These are phyloP conservation scores for Boletus patriciae DNA, from an alignment of 768 basidiomycete species.

Conservation along the genomic window DNA sequence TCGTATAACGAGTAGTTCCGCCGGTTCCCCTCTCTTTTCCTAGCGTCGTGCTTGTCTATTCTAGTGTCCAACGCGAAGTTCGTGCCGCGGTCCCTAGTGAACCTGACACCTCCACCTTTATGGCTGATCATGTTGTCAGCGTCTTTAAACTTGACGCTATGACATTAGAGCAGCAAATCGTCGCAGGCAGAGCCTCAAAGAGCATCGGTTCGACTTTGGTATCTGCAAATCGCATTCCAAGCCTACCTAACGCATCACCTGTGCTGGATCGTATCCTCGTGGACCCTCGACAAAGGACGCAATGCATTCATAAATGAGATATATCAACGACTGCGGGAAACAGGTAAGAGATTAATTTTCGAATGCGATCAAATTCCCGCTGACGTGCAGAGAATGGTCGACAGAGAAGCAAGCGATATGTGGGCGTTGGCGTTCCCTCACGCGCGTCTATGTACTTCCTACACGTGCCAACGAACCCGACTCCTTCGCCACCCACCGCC, in stretches of 20 bases:
- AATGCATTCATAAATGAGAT: background rate
- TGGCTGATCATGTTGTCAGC: background rate
- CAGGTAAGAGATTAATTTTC: background rate
- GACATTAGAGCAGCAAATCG: background rate
- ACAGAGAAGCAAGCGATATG: constrained; percentile 4
- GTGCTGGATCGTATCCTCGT: constrained; percentile 3
- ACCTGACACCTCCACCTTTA: background rate
- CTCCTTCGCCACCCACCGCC: background rate
- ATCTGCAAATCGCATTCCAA: constrained; percentile 13
- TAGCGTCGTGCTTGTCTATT: too few species aligned
- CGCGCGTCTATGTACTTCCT: background rate
- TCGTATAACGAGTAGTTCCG: too few species aligned
- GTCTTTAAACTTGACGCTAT: background rate
- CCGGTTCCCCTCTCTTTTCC: too few species aligned
- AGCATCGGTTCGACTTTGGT: background rate
- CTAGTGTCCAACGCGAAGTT: too few species aligned
- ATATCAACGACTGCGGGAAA: constrained; percentile 1
- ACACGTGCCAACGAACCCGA: background rate
- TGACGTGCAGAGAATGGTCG: background rate
- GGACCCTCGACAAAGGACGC: background rate
- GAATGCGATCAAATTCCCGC: background rate
- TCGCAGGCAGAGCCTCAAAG: background rate
- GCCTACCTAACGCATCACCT: background rate
- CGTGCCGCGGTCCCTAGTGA: too few species aligned
- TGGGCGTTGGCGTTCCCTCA: constrained; percentile 11